Percentiles rank a stretch among this genome's conserved stretches.
Evolutionary conservation across 1,284 basidiomycete species (phyloP).

Genomic region (Phylloporus sp.): DNA sequence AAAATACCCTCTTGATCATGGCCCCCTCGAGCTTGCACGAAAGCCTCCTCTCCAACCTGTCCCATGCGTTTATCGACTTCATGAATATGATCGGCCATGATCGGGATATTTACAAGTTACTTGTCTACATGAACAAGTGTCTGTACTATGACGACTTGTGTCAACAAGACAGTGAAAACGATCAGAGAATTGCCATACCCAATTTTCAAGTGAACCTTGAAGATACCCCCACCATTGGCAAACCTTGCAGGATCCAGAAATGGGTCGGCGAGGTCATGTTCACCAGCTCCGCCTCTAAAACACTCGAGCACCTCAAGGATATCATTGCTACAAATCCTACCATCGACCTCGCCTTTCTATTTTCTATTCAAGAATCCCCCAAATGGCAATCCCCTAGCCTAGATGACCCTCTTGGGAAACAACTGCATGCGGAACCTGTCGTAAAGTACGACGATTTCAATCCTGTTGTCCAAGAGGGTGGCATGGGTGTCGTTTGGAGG

Average conservation of each 20-base stretch:
- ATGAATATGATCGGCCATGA: not conserved
- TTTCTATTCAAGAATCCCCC: not conserved
- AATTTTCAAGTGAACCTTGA: not conserved
- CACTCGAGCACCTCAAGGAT: not conserved
- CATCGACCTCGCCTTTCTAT: not conserved
- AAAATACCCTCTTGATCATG: not conserved
- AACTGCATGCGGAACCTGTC: not conserved
- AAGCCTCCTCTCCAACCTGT: not conserved
- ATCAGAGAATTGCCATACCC: not conserved
- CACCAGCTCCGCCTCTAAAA: not conserved
- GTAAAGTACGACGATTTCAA: no score
- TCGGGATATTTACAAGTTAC: not conserved
- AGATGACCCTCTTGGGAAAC: not conserved
- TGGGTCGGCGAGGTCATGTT: not conserved
- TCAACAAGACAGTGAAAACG: not conserved
- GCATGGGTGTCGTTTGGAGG: no score
- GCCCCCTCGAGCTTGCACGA: not conserved
- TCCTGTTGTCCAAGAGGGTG: no score
- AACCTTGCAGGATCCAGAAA: not conserved
- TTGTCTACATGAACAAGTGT: not conserved
- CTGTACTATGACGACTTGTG: not conserved
- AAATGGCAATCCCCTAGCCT: not conserved
- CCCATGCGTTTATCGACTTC: not conserved
- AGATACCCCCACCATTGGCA: not conserved
- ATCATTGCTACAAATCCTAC: not conserved